A percentile compares a stretch with the other conserved stretches of the same genome.
phyloP scores from a whole-genome alignment of 805 yeast species.

The Cyberlindnera lachancei region DNA sequence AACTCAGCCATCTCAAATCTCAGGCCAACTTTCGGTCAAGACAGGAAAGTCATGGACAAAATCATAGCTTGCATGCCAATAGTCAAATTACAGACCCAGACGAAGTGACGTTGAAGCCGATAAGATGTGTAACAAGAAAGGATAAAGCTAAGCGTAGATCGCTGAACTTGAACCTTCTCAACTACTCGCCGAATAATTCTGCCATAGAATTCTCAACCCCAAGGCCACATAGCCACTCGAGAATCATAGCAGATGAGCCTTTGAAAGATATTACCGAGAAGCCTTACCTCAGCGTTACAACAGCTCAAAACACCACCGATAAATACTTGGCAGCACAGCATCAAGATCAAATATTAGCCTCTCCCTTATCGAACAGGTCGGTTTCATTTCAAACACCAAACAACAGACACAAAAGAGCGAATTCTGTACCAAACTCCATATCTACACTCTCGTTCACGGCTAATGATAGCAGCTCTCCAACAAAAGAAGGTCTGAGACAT shows the following conservation, averaged over 20 bases:
- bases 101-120: slow-evolving; percentile 12
- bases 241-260: too few relatives aligned
- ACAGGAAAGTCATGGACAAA: slow-evolving; percentile 1
- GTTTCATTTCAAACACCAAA: background rate
- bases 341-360: too few relatives aligned
- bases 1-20: background rate
- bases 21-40: background rate
- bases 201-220: too few relatives aligned
- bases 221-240: too few relatives aligned
- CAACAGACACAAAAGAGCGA: slow-evolving; percentile 1
- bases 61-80: slow-evolving; percentile 8
- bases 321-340: too few relatives aligned
- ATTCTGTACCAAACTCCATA: slow-evolving; percentile 1
- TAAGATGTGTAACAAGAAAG: slow-evolving; percentile 10
- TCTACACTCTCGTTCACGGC: background rate
- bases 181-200: slow-evolving; percentile 1
- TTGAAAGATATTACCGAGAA: too few relatives aligned
- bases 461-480: background rate
- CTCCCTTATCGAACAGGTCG: slow-evolving; percentile 1
- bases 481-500: slow-evolving; percentile 14
- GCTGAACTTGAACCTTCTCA: slow-evolving; percentile 3
- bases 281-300: background rate
- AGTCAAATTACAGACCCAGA: slow-evolving; percentile 12
- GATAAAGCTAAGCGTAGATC: slow-evolving; percentile 3
- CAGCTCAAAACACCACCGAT: background rate